Evolutionary conservation across 192 early-diverging fungal species (phyloP).

Genomic region (Umbelopsis isabellina): DNA sequence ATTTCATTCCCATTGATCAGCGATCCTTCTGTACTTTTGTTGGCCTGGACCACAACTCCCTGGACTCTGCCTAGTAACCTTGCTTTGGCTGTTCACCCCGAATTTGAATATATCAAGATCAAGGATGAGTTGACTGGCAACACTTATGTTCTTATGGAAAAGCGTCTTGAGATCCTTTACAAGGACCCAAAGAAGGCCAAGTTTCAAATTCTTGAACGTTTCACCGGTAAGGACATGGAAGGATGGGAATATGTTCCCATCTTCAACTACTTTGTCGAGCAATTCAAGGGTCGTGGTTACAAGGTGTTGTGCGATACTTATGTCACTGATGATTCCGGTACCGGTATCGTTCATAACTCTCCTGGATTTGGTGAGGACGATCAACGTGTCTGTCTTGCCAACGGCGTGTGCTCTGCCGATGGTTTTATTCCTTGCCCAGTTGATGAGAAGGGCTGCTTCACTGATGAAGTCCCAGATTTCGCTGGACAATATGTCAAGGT

Average conservation of each 20-base stretch:
- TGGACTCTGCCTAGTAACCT: constrained; percentile 98
- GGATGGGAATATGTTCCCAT: constrained; percentile 91
- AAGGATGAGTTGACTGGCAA: constrained; percentile 79
- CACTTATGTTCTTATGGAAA: constrained; percentile 85
- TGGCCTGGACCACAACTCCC: constrained; percentile 99
- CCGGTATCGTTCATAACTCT: constrained; percentile 97
- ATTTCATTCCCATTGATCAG: constrained; percentile 89
- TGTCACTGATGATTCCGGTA: constrained; percentile 92
- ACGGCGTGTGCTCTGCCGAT: constrained; percentile 82
- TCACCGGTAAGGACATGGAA: constrained; percentile 77
- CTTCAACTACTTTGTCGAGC: constrained; percentile 78
- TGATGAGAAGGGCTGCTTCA: constrained; percentile 84
- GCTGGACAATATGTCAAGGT: constrained; percentile 86
- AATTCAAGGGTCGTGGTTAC: constrained; percentile 83
- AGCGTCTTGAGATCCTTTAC: constrained; percentile 86
- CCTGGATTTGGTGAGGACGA: constrained; percentile 99
- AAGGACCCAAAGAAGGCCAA: constrained; percentile 96
- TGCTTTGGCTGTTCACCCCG: constrained; percentile 91
- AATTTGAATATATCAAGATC: constrained; percentile 97
- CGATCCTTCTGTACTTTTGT: constrained; percentile 77
- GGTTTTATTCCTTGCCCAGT: constrained; percentile 90
- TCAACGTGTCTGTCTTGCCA: constrained; percentile 87
- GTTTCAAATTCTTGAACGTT: constrained; percentile 79
- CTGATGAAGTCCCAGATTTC: constrained; percentile 76
- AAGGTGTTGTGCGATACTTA: constrained; percentile 88